Evolutionary conservation across 306 rosid genomes (phyloP).

Genomic region (Adenanthera pavonina): DNA sequence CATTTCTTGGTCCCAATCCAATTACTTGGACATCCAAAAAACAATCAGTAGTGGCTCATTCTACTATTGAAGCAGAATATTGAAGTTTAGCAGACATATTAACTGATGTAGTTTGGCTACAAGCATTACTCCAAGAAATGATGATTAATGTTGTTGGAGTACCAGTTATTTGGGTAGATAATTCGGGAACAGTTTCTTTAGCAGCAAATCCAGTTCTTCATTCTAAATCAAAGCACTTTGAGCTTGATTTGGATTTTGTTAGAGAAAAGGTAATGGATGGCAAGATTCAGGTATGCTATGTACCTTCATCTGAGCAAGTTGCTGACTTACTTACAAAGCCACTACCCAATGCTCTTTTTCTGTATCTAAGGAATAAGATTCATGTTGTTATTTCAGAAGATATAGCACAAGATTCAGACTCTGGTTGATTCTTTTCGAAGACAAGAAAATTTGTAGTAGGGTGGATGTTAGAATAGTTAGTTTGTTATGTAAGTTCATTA

Average conservation of each 20-base stretch:
- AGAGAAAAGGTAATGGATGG: background rate
- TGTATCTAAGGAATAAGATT: no score
- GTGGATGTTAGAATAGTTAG: no score
- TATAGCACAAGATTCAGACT: no score
- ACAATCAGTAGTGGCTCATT: background rate
- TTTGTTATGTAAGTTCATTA: no score
- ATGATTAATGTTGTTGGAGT: rapidly evolving
- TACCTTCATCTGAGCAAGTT: no score
- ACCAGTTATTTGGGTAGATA: background rate
- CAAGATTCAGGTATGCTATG: no score
- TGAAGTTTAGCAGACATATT: background rate
- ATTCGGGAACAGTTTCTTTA: background rate
- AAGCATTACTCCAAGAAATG: background rate
- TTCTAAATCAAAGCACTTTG: background rate
- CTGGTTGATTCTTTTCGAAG: no score
- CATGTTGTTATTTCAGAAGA: no score
- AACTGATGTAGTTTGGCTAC: rapidly evolving
- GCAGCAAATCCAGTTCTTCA: background rate
- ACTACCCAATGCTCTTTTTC: no score
- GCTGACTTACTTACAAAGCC: no score
- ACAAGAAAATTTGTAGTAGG: no score
- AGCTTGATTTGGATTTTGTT: background rate
- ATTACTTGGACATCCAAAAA: background rate
- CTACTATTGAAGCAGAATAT: background rate
- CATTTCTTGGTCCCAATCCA: background rate